Evolutionary conservation across 2,329 filamentous ascomycete species (phyloP).

Genomic region (Fusarium camptoceras): DNA sequence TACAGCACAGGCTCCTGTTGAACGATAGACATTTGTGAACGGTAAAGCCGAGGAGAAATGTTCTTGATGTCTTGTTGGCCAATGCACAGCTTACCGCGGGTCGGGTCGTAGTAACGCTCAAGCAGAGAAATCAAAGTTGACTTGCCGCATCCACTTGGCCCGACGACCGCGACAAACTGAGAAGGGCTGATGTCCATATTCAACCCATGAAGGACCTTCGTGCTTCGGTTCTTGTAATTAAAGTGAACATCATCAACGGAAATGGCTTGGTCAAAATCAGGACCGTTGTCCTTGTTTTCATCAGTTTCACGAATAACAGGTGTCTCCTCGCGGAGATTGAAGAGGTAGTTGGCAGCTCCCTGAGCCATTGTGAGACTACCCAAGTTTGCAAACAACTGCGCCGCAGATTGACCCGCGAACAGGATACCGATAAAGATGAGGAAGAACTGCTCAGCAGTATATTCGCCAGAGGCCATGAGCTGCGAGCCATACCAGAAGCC

Average conservation of each 20-base stretch:
- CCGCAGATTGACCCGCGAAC: constrained; percentile 50
- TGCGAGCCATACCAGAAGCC: constrained; percentile 52
- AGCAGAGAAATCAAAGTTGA: constrained; percentile 67
- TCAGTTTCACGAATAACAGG: constrained; percentile 52
- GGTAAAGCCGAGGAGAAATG: constrained; percentile 45
- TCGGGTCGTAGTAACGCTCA: constrained; percentile 58
- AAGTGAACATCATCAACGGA: constrained; percentile 34
- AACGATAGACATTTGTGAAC: constrained; percentile 53
- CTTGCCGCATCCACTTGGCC: constrained; percentile 69
- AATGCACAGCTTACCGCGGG: constrained; percentile 46
- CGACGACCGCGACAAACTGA: constrained; percentile 66
- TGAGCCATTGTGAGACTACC: constrained; percentile 59
- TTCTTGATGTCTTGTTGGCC: constrained; percentile 46
- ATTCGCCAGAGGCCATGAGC: constrained; percentile 50
- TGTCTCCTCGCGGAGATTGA: constrained; percentile 53
- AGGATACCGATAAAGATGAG: constrained; percentile 57
- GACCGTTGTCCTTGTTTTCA: constrained; percentile 49
- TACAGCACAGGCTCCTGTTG: constrained; percentile 56
- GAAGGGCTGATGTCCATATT: constrained; percentile 17
- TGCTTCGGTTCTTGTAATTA: constrained; percentile 16
- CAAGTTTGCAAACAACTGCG: constrained; percentile 54
- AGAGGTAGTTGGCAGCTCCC: constrained; percentile 58
- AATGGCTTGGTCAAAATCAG: constrained; percentile 8
- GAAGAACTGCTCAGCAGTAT: constrained; percentile 55
- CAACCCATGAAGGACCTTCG: constrained; percentile 17